Percentiles rank a stretch among this genome's conserved stretches.
These are phyloP conservation scores for Handroanthus guayacan DNA, from an alignment of 257 asterid genomes.

Conservation along the genomic window DNA sequence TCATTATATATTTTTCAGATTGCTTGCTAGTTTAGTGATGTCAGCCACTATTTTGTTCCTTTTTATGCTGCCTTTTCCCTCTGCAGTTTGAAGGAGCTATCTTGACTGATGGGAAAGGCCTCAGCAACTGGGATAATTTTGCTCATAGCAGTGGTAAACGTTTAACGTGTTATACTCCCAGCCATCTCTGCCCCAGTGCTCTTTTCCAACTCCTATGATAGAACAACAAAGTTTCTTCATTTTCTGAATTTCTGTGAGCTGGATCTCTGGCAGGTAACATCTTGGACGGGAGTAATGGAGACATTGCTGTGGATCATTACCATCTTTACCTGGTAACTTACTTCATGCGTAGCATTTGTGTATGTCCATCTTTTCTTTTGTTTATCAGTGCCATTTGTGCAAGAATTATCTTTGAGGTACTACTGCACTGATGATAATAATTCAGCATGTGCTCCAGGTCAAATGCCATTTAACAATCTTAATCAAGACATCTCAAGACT, in stretches of 20 bases:
- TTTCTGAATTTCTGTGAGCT: neutral
- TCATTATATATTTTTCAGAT: neutral
- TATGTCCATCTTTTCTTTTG: neutral
- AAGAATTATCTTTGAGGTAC: neutral
- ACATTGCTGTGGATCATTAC: conserved; percentile 61
- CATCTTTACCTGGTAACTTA: conserved; percentile 51
- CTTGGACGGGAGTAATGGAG: conserved; percentile 60
- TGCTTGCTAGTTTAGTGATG: too few relatives aligned
- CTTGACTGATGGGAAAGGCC: conserved; percentile 53
- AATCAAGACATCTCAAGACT: neutral
- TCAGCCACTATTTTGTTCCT: neutral
- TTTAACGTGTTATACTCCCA: neutral
- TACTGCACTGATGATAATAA: neutral
- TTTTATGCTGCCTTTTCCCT: neutral
- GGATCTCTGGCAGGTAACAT: conserved; percentile 42
- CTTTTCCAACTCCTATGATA: neutral
- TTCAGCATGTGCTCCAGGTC: neutral
- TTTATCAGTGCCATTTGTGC: neutral
- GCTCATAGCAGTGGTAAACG: conserved; percentile 47
- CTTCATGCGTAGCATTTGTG: neutral
- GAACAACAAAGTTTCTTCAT: neutral
- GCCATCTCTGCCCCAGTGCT: neutral
- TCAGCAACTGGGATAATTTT: conserved; percentile 58
- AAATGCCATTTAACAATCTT: neutral
- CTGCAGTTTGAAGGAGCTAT: conserved; percentile 58